These are phyloP conservation scores for Syzygium aromaticum DNA, from an alignment of 345 rosid genomes.

Conservation along the genomic window DNA sequence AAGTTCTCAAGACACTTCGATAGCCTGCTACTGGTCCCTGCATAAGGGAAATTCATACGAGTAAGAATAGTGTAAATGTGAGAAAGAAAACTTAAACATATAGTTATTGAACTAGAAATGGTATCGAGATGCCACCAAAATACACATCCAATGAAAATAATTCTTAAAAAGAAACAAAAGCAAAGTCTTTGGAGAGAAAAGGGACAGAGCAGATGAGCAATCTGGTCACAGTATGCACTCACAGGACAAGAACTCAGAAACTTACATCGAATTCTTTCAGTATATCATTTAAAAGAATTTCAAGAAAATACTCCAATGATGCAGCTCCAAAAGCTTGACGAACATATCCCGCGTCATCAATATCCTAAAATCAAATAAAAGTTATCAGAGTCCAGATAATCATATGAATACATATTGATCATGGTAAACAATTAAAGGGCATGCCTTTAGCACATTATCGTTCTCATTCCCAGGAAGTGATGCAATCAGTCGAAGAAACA, in stretches of 20 bases:
- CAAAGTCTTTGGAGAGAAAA: neutral
- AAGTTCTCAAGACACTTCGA: slow-evolving; percentile 80
- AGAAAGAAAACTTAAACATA: neutral
- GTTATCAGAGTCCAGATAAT: neutral
- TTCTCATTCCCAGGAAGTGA: slow-evolving; percentile 78
- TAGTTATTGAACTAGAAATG: neutral
- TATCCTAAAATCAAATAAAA: slow-evolving; percentile 43
- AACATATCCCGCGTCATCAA: slow-evolving; percentile 76
- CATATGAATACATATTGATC: neutral
- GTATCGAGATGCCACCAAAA: neutral
- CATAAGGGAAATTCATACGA: neutral
- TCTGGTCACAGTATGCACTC: neutral
- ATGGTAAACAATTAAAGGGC: slow-evolving; percentile 4
- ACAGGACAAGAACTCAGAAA: slow-evolving; percentile 3
- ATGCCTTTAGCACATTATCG: slow-evolving; percentile 48
- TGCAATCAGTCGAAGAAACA: slow-evolving; percentile 71
- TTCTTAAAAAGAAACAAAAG: neutral
- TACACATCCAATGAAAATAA: neutral
- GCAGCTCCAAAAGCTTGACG: slow-evolving; percentile 85
- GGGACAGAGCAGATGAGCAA: neutral
- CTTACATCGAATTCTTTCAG: slow-evolving; percentile 74
- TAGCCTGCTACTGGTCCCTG: slow-evolving; percentile 78
- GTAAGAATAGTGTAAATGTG: neutral
- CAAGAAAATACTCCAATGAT: slow-evolving; percentile 60
- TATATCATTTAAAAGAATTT: slow-evolving; percentile 60